Percentiles rank a stretch among this genome's conserved stretches.
Conservation (phyloP, 805 yeast species). For the Tetrapisispora fleetii region DNA sequence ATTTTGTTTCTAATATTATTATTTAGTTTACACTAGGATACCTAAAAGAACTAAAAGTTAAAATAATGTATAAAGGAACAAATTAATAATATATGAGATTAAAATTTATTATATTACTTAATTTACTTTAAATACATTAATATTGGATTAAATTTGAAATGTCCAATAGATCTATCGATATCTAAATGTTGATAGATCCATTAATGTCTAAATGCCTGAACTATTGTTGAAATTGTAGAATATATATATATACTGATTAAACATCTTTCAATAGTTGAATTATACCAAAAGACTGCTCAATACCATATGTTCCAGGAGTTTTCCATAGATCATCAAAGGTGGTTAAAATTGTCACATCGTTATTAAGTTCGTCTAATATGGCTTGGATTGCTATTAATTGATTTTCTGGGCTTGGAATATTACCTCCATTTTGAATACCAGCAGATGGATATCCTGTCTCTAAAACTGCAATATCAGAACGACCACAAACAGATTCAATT, state of each 20-base stretch:
- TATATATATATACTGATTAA: not conserved
- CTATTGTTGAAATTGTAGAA: not conserved
- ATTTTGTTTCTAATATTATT: too few species aligned
- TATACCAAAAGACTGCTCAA: conserved; percentile 83
- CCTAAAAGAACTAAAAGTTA: too few species aligned
- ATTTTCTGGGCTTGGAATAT: conserved; percentile 60
- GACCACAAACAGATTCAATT: conserved; percentile 45
- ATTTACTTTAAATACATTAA: too few species aligned
- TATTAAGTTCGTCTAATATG: conserved; percentile 48
- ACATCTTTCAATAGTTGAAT: conserved; percentile 24
- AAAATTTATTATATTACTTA: too few species aligned
- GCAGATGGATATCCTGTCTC: conserved; percentile 86
- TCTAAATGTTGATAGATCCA: not conserved
- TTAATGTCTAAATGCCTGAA: not conserved
- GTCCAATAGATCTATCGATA: not conserved
- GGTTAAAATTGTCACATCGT: conserved; percentile 61
- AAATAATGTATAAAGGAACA: too few species aligned
- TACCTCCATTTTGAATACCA: conserved; percentile 62
- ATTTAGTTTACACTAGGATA: too few species aligned
- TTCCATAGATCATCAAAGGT: conserved; percentile 84
- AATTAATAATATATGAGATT: too few species aligned
- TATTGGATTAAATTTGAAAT: too few species aligned
- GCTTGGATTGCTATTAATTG: conserved; percentile 60
- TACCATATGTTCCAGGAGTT: conserved; percentile 66
- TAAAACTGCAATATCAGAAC: not conserved